Conservation (phyloP, 352 stramenopile species). For the Globisporangium spinosum region DNA sequence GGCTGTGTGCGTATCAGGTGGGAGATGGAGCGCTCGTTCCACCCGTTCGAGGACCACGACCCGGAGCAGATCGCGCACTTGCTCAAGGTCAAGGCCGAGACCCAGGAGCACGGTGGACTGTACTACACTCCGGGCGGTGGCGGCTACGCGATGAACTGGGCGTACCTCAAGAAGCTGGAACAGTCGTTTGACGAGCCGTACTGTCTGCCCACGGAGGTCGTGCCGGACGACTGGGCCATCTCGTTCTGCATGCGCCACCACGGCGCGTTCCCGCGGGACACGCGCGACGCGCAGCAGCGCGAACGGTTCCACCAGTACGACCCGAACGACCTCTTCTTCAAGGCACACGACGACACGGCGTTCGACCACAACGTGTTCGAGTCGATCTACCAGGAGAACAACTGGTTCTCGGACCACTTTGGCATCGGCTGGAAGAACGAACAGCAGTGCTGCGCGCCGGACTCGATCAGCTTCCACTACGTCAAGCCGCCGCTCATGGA, state of each 20-base stretch:
- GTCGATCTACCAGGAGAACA: conserved; percentile 84
- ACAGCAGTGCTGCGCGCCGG: conserved; percentile 67
- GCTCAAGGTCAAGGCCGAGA: conserved; percentile 46
- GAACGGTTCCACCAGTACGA: conserved; percentile 88
- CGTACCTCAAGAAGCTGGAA: conserved; percentile 69
- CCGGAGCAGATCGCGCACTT: conserved; percentile 51
- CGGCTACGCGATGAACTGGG: conserved; percentile 84
- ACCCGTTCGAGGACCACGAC: conserved; percentile 65
- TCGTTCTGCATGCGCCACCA: conserved; percentile 85
- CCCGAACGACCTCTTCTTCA: conserved; percentile 65
- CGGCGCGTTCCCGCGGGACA: conserved; percentile 62
- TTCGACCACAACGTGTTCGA: conserved; percentile 72
- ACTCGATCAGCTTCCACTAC: conserved; percentile 85
- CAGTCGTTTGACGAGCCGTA: conserved; percentile 65
- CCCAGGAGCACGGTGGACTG: conserved; percentile 49
- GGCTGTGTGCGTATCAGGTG: conserved; percentile 25
- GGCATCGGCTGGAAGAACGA: conserved; percentile 81
- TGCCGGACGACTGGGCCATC: conserved; percentile 84
- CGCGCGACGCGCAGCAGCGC: conserved; percentile 56
- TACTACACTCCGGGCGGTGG: conserved; percentile 80
- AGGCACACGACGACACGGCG: conserved; percentile 55
- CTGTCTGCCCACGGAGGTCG: conserved; percentile 64
- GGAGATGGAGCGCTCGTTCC: conserved; percentile 70
- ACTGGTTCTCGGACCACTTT: conserved; percentile 86
- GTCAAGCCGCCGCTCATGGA: conserved; percentile 84